Conservation (phyloP, 176 grass and related monocot genomes). For the Avena eriantha region DNA sequence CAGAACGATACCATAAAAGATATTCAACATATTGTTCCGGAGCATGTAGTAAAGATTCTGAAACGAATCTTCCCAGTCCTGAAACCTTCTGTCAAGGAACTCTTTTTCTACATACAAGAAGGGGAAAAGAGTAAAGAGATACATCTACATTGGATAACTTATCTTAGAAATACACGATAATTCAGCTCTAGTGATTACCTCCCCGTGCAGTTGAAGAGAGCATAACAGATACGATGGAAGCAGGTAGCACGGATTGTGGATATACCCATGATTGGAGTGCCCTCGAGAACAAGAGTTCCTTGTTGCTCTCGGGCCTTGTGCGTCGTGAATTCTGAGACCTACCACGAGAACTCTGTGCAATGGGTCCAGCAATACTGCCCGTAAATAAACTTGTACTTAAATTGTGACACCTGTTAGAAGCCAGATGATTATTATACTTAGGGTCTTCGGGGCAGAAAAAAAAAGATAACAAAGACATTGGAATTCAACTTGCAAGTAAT, state of each 20-base stretch:
- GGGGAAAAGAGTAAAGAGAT: not conserved
- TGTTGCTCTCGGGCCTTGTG: constrained; percentile 33
- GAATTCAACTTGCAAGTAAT: not conserved
- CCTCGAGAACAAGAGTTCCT: constrained; percentile 62
- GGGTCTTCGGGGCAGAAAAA: not conserved
- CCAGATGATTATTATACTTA: constrained; percentile 36
- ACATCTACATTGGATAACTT: not conserved
- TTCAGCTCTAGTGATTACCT: constrained; percentile 61
- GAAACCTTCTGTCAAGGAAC: constrained; percentile 73
- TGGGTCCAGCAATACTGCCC: constrained; percentile 41
- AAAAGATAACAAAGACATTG: constrained; percentile 24
- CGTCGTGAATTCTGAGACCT: constrained; percentile 47
- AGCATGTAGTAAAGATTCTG: constrained; percentile 87
- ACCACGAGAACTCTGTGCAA: constrained; percentile 43
- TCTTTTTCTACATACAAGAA: constrained; percentile 62
- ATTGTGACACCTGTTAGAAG: constrained; percentile 77
- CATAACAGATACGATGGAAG: constrained; percentile 71
- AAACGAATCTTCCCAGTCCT: constrained; percentile 91
- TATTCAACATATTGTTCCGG: constrained; percentile 73
- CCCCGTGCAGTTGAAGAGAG: constrained; percentile 66
- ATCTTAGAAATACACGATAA: not conserved
- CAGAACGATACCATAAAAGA: constrained; percentile 89
- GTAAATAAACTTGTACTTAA: constrained; percentile 52
- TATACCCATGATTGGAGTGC: constrained; percentile 89
- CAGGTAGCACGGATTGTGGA: constrained; percentile 70